These are phyloP conservation scores for Cryptosporidium viatorum DNA, from an alignment of 169 alveolate genomes.

Conservation along the genomic window DNA sequence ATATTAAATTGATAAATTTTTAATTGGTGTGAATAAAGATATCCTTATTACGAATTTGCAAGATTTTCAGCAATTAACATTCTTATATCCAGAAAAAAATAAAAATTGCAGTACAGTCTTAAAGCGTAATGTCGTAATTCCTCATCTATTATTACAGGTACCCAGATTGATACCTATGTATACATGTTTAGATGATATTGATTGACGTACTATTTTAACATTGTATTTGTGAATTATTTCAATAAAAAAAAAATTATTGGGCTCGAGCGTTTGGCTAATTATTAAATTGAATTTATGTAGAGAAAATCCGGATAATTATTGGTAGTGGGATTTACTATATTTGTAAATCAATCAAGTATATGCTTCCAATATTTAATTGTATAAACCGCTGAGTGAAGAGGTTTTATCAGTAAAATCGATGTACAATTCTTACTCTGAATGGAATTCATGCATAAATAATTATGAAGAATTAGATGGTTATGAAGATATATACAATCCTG, in stretches of 20 bases:
- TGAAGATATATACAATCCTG: slow-evolving; percentile 23
- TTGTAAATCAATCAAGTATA: background rate
- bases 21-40: background rate
- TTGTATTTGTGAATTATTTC: background rate
- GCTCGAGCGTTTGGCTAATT: background rate
- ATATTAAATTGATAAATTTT: background rate
- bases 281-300: background rate
- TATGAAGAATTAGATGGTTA: slow-evolving; percentile 1
- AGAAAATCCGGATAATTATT: background rate
- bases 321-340: slow-evolving; percentile 10
- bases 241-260: background rate
- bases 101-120: slow-evolving; percentile 65
- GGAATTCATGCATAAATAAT: slow-evolving; percentile 5
- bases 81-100: background rate
- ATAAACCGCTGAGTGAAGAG: slow-evolving; percentile 7
- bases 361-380: background rate
- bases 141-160: slow-evolving; percentile 64
- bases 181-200: slow-evolving; percentile 27
- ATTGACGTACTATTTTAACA: background rate
- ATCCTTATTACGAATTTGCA: background rate
- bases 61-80: background rate
- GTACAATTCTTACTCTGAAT: slow-evolving; percentile 29
- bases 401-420: slow-evolving; percentile 7
- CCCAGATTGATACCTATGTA: slow-evolving; percentile 50
- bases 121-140: slow-evolving; percentile 67